Evolutionary conservation across 2,329 filamentous ascomycete genomes (phyloP), one percentile per base, ranked within the genome.

Genomic region (Leptosphaerulina australis): DNA sequence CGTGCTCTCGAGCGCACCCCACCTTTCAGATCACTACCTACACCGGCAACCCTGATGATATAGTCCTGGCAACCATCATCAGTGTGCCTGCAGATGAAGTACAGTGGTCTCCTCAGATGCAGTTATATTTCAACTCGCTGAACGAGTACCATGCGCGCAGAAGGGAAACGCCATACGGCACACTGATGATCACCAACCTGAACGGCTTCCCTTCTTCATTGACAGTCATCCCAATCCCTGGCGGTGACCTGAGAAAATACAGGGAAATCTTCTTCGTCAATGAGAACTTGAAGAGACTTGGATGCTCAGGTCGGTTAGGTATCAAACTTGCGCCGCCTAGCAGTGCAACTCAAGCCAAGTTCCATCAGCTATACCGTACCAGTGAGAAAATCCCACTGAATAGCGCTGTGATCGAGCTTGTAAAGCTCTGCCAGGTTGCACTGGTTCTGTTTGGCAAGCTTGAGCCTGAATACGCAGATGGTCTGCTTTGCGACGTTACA

Each of bases 21-120:
- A 97, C 93, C 12, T 89, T 96, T 57, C 84, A 96, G 39, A 95
- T 97, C 58, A 89, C 88, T 31, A 96, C 92, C 3, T 97, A 94
- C 68, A 97, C 93, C 0, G 94, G 93, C 45, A 91, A 97, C 63
- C 80, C 84, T 25, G 85, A 85, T 25, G 88, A 96, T 70, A 83
- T 80, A 0, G 85, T 96, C n/a, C 75, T 88, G 7, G 91, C 90
- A 4, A 87, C 88, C 3, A 87, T 97, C 8, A 77, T 97, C 35
- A 87, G 86, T 39, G 87, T 97, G 5, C 92, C 93, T 0, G 85
- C 83, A 10, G 88, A 97, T 64, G 88, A 95, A 70, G 80, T 77
- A 7, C 77, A 82, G 31, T 97, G 93, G 92, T 93, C 91, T 3
- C 82, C 85, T 2, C 83, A 88, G 53, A 74, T 97, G 54, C 84